Base-by-base conservation (phyloP, 192 early-diverging fungal genomes). In the Borealophlyctis nickersoniae region DNA sequence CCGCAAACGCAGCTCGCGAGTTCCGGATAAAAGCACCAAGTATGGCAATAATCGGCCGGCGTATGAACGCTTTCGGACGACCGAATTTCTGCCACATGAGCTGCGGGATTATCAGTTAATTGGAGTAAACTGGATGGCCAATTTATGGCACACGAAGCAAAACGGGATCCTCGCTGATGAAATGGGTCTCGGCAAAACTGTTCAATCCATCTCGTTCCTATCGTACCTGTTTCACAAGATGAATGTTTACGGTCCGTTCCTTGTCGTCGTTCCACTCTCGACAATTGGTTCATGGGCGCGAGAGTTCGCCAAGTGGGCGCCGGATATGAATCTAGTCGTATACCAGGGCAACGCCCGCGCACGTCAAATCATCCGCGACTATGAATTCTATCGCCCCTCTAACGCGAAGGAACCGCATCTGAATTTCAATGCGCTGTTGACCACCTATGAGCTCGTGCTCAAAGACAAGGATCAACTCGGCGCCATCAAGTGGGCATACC, bases 161-260 rank as follows among this genome's bases (percentile, higher is more conserved):
- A 98, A 98, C 68, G 98, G 96, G 3, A 98, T 99, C 62, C 65
- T 98, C 33, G 98, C 96, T 0, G 96, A 98, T 67, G 96, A 98
- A 76, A 79, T 75, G 72, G 70, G 93, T 19, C 74, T 96, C 22
- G 98, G 98, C 3, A 99, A 99, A 77, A 98, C 98, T 0, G 83
- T 99, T 1, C 98, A 99, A 75, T 94, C 92, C 1, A 94, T 98
- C 56, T 89, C 92, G 26, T 94, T 98, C 64, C 77, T 98, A 19
- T 88, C 85, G 26, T 94, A 92, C 55, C 76, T 99, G 13, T 92
- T 92, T 72, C 88, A 98, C 73, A 78, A 82, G 7, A 82, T 88
- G 61, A 63, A 90, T 30, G 73, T 95, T 3, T 96, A 88, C 68
- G 98, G 98, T 4, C 98, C 98, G 5, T 94, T 91, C 73, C 72